Base-by-base conservation (phyloP, 805 yeast species). In the Metschnikowia sp. region DNA sequence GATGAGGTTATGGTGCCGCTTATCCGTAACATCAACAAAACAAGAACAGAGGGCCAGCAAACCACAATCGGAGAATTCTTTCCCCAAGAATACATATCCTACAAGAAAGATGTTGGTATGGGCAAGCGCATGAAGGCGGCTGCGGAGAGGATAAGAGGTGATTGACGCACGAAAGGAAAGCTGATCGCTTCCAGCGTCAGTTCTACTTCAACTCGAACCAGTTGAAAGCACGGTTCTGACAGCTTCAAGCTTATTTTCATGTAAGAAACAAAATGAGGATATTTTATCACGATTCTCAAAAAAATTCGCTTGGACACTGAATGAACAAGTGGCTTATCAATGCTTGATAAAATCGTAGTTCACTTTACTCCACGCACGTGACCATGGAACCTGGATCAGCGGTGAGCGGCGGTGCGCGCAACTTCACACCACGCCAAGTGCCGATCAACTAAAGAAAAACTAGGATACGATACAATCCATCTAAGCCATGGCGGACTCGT, bases 1-100 rank as follows among this genome's bases (percentile, higher is more conserved):
- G 96, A 92, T 59, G 91, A 88, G 58, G 83, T 90, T 3, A 69
- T 94, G 61, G 75, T 91, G 15, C 99, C 99, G 3, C 78, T 94
- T 46, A 84, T 94, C 13, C 77, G 83, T 55, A 90, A 85, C 56
- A 77, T 90, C 69, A 90, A 90, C 62, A 75, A 77, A 52, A 79
- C 82, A 50, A 72, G 74, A 53, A 66, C 74, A 41, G 75, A 75
- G 49, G 80, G 82, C 0, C 68, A 72, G 22, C 92, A 86, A 56
- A 64, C 79, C 3, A 81, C 83, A 0, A 64, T 86, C 15, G 79
- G 77, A 10, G 89, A 84, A 60, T 86, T 84, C 58, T 85, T 84
- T 62, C 86, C 88, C 0, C 76, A 75, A 34, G 86, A 81, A 46
- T 70, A 72, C 52, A 65, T 79, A 8, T 72, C 74, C 45, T 62